Conservation (phyloP, 2,329 filamentous ascomycete genomes). For the Cladorrhinum sp. region DNA sequence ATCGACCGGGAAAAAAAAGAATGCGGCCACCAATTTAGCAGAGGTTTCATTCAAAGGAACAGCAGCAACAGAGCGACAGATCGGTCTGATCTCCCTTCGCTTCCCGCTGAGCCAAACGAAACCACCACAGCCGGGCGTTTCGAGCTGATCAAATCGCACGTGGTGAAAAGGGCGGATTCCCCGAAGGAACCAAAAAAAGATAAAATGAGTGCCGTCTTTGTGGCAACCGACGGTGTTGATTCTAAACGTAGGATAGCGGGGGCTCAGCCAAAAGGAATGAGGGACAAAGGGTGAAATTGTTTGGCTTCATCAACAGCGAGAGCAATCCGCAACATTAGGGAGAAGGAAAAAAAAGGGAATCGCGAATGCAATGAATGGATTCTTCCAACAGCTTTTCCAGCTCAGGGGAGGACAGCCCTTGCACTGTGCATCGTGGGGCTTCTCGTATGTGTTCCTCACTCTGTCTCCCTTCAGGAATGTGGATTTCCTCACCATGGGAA, state of each 20-base stretch:
- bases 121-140: conserved; percentile 3
- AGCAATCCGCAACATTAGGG: background rate
- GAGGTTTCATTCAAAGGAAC: conserved; percentile 3
- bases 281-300: conserved; percentile 1
- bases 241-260: background rate
- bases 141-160: conserved; percentile 2
- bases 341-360: background rate
- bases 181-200: background rate
- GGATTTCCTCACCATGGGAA: background rate
- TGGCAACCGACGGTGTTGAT: background rate
- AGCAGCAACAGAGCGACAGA: background rate
- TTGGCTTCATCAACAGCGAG: background rate
- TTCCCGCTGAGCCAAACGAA: conserved; percentile 1
- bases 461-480: background rate
- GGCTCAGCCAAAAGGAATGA: conserved; percentile 1
- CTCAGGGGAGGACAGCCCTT: background rate
- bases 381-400: background rate
- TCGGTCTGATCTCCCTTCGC: background rate
- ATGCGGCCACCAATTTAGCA: background rate
- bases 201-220: background rate
- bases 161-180: background rate
- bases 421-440: conserved; percentile 2
- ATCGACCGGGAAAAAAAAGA: conserved; percentile 3
- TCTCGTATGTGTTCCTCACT: conserved; percentile 7
- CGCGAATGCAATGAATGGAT: background rate